Evolutionary conservation across 768 basidiomycete genomes (phyloP), one percentile per base, ranked within the genome.

Genomic region (Kwoniella bestiolae): DNA sequence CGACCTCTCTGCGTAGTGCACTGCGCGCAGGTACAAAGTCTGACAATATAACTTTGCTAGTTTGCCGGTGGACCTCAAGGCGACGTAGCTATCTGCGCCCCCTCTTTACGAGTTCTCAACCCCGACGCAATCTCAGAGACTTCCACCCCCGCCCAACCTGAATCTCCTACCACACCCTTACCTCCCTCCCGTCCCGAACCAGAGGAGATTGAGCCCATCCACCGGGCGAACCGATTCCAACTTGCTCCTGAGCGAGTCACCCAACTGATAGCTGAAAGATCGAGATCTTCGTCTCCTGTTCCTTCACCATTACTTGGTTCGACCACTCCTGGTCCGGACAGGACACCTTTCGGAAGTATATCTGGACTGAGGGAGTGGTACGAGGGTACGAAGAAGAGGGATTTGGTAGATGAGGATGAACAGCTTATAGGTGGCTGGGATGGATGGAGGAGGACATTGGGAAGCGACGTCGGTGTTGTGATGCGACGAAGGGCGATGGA

Each of bases 401-500:
- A 47, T 18, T 25, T 60, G 61, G 66, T 61, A n/a, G 65, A 67
- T 51, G 64, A 56, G 16, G 44, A 67, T 32, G 68, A 67, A 32
- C 65, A 69, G 45, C 56, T 68, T 1, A 46, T 60, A 14, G 63
- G 56, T 35, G 72, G 70, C 3, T 63, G 53, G 62, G 62, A 62
- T 8, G 65, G 66, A 23, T 57, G 67, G 64, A 29, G 67, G 28
- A 49, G 58, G 38, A 46, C 68, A 5, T 26, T 75, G 46, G 69
- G 72, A 18, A 68, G 57, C 32, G 79, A 80, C 66, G 62, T 80
- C 2, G 75, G 73, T 1, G 63, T 60, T 2, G 60, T 71, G 26
- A 80, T 80, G 79, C 45, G 70, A 9, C 51, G 65, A 23, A 66
- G 76, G 56, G 79, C 76, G 14, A 71, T 73, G 55, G 71, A 72